Base-by-base conservation (phyloP, 2,329 filamentous ascomycete species). In the Pseudogymnoascus sp. region DNA sequence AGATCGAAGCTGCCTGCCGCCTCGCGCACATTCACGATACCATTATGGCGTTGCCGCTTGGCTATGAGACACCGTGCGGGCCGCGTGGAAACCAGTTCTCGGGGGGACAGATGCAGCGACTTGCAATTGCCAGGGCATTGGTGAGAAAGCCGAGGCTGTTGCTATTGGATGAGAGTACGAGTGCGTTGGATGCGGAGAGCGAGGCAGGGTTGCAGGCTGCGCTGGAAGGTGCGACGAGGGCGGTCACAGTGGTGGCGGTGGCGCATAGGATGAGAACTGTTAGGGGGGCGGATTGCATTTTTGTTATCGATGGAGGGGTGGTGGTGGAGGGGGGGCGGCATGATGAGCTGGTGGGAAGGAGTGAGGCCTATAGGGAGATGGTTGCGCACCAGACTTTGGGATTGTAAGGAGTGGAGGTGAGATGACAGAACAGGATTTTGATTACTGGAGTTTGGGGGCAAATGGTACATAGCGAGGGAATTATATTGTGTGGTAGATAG, bases 121-220 rank as follows among this genome's bases (percentile, higher is more conserved):
- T 96, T 13, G 86, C 87, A 0, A 93, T 96, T 70, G 90, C 91
- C 0, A 81, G 91, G 24, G 90, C 90, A 0, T 78, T 93, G 2
- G 81, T 92, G 2, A 82, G 90, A 0, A 81, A 84, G 65, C 91
- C 91, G 0, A 81, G 86, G 56, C 79, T 96, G 1, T 75, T 96
- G 16, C 82, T 96, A 40, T 79, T 96, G 0, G 91, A 96, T 69
- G 91, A 96, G 77, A 89, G 89, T 31, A 96, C 91, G 0, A 89
- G 86, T 44, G 88, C 88, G 3, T 79, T 96, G 2, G 91, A 95
- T 70, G 82, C 82, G 0, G 85, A 86, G 70, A 81, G 81, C 47
- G 88, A 90, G 62, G 77, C 79, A 1, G 75, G 86, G 8, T 81
- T 96, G 26, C 83, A 90, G 64, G 80, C 87, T 35, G 86, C 86